phyloP scores from a whole-genome alignment of 352 stramenopile genomes.

The Phytophthora nicotianae region DNA sequence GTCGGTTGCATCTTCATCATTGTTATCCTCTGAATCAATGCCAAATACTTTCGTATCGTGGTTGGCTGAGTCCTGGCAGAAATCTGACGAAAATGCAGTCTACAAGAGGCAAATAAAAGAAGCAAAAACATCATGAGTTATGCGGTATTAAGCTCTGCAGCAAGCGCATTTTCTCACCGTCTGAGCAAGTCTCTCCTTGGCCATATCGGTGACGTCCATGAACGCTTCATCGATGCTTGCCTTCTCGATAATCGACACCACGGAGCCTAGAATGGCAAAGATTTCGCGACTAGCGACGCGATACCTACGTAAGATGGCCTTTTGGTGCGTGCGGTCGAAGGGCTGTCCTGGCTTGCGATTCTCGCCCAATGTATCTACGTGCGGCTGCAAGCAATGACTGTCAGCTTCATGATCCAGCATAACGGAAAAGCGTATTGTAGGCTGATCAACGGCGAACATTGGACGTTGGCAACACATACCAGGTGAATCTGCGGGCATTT shows the following conservation, averaged over 20 bases:
- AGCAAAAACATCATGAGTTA: constrained; percentile 11
- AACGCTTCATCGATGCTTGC: constrained; percentile 86
- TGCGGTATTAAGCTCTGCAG: background rate
- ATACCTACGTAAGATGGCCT: constrained; percentile 81
- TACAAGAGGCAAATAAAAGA: constrained; percentile 24
- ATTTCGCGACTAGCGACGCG: constrained; percentile 80
- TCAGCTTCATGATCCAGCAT: constrained; percentile 6
- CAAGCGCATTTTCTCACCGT: constrained; percentile 32
- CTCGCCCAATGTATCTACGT: constrained; percentile 84
- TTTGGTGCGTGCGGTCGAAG: constrained; percentile 82
- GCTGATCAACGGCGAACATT: background rate
- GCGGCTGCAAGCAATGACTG: constrained; percentile 49
- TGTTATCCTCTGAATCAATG: constrained; percentile 44
- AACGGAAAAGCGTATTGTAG: background rate
- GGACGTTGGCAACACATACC: constrained; percentile 33
- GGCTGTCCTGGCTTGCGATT: constrained; percentile 63
- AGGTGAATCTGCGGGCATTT: constrained; percentile 84
- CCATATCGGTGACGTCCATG: constrained; percentile 78
- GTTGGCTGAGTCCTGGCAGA: constrained; percentile 62
- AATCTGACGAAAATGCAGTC: constrained; percentile 59
- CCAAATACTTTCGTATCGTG: constrained; percentile 77
- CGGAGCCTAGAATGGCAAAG: constrained; percentile 61
- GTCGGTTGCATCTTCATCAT: constrained; percentile 28
- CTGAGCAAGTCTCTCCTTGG: constrained; percentile 51
- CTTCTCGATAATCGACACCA: constrained; percentile 69